A percentile compares a stretch with the other conserved stretches of the same genome.
These are phyloP conservation scores for Orbilia blumenaviensis DNA, from an alignment of 2,329 filamentous ascomycete genomes.

Conservation along the genomic window DNA sequence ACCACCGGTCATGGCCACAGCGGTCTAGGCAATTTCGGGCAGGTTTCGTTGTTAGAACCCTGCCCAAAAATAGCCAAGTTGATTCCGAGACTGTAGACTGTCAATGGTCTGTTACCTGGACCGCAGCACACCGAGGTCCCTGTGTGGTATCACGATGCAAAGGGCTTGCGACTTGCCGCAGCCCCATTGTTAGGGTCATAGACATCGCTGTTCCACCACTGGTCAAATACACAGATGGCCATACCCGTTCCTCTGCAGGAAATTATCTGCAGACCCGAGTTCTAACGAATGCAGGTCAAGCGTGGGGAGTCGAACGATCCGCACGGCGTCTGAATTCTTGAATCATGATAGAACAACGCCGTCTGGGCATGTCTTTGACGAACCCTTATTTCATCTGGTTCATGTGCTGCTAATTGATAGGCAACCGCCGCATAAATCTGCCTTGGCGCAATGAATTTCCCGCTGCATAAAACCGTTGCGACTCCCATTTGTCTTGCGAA, in stretches of 20 bases:
- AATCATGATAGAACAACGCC: slow-evolving; percentile 26
- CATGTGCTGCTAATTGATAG: slow-evolving; percentile 19
- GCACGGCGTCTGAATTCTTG: slow-evolving; percentile 29
- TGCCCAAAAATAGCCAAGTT: slow-evolving; percentile 35
- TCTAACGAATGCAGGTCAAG: background rate
- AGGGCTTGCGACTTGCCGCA: slow-evolving; percentile 17
- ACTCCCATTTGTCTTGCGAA: slow-evolving; percentile 24
- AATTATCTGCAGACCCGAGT: background rate
- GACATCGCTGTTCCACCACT: slow-evolving; percentile 40
- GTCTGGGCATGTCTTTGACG: slow-evolving; percentile 41
- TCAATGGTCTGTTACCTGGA: background rate
- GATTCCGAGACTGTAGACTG: background rate
- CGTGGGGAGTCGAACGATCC: slow-evolving; percentile 3
- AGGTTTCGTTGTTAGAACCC: slow-evolving; percentile 36
- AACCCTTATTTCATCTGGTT: slow-evolving; percentile 12
- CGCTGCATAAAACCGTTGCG: slow-evolving; percentile 42
- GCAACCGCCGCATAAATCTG: slow-evolving; percentile 43
- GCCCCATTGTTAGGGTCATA: slow-evolving; percentile 30
- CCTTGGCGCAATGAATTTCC: slow-evolving; percentile 21
- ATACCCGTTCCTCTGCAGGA: background rate
- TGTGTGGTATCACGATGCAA: background rate
- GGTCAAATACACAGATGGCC: background rate
- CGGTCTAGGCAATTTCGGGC: slow-evolving; percentile 23
- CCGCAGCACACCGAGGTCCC: slow-evolving; percentile 6
- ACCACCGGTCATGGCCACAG: slow-evolving; percentile 6